These are phyloP conservation scores for Avicennia marina DNA, from an alignment of 257 asterid genomes.

Conservation along the genomic window DNA sequence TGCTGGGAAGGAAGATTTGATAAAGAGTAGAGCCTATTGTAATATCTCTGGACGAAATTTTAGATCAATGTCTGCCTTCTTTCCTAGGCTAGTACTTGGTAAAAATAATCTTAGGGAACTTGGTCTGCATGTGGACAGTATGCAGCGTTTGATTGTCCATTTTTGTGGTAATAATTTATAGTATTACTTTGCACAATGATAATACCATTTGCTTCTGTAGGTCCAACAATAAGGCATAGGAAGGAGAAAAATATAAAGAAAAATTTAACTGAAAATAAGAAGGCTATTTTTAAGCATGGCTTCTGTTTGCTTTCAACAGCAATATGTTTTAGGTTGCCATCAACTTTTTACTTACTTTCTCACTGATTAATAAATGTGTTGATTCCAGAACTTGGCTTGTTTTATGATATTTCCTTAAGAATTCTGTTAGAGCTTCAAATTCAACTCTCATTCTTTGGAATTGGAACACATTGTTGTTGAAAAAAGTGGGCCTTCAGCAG, in stretches of 20 bases:
- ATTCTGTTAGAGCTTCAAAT: background rate
- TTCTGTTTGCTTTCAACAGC: background rate
- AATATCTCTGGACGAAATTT: background rate
- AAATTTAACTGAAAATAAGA: no score
- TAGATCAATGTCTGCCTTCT: background rate
- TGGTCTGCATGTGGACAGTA: background rate
- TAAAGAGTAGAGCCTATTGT: background rate
- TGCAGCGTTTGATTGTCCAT: background rate
- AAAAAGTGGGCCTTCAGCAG: background rate
- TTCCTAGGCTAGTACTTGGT: background rate
- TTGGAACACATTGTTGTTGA: background rate
- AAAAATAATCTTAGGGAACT: background rate
- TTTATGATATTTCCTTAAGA: background rate
- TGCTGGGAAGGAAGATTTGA: background rate
- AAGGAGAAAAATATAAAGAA: no score
- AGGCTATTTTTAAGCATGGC: background rate
- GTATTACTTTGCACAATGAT: background rate
- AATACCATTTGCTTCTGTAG: background rate
- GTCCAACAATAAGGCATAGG: background rate
- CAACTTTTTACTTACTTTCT: background rate
- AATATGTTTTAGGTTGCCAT: background rate
- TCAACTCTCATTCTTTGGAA: slow-evolving; percentile 10
- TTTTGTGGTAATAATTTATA: background rate
- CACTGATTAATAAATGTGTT: background rate
- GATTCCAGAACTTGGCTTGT: background rate